Evolutionary conservation across 2,329 filamentous ascomycete species (phyloP).

Genomic region (Xylariales sp.): DNA sequence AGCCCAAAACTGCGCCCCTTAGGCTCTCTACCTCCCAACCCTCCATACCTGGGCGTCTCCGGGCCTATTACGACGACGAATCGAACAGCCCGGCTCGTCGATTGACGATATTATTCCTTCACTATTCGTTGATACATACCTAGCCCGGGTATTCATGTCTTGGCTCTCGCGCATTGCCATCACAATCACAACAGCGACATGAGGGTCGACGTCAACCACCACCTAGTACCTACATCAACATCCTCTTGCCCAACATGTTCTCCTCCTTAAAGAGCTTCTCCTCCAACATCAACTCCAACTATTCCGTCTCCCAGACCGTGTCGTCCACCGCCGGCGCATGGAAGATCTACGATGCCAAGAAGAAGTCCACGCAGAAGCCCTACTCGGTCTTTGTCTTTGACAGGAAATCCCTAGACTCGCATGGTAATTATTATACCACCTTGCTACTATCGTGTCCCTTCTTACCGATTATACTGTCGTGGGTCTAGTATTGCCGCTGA

Average conservation of each 20-base stretch:
- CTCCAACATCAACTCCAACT: constrained; percentile 92
- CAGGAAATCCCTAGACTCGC: constrained; percentile 81
- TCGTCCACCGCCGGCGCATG: constrained; percentile 89
- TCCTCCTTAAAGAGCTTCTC: constrained; percentile 93
- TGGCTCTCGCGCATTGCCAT: constrained; percentile 27
- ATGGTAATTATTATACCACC: constrained; percentile 50
- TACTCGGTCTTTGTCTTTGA: constrained; percentile 97
- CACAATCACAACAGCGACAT: constrained; percentile 38
- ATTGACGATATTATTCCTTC: too few species aligned
- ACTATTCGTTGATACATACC: neutral
- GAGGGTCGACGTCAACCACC: constrained; percentile 42
- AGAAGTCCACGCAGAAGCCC: constrained; percentile 89
- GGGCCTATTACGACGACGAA: too few species aligned
- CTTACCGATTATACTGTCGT: too few species aligned
- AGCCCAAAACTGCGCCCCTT: too few species aligned
- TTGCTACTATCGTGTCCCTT: too few species aligned
- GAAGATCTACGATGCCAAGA: constrained; percentile 98
- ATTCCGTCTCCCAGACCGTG: constrained; percentile 80
- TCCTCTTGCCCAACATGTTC: constrained; percentile 74
- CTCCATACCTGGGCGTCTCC: too few species aligned
- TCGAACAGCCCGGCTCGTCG: too few species aligned
- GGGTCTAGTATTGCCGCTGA: neutral
- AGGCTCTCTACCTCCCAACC: too few species aligned
- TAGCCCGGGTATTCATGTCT: constrained; percentile 5
- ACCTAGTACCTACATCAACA: constrained; percentile 10